Conservation (phyloP, 2,329 filamentous ascomycete genomes). For the Aspergillus nomiae region DNA sequence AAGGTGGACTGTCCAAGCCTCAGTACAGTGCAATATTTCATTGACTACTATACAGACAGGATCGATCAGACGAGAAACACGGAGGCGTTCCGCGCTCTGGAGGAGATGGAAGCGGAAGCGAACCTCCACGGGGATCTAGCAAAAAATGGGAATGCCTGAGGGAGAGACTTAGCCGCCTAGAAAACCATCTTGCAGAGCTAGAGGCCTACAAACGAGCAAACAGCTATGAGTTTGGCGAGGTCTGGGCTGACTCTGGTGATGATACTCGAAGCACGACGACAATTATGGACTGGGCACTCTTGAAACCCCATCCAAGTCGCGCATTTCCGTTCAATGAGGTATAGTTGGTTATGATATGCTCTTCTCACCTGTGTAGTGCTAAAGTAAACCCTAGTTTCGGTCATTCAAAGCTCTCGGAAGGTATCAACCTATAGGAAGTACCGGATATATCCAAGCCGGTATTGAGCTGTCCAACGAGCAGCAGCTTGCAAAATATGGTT, state of each 20-base stretch:
- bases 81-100: background rate
- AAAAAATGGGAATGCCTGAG: background rate
- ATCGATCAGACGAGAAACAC: background rate
- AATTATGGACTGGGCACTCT: background rate
- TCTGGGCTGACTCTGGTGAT: background rate
- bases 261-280: background rate
- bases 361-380: background rate
- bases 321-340: background rate
- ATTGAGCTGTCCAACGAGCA: background rate
- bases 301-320: background rate
- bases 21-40: background rate
- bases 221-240: background rate
- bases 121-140: background rate
- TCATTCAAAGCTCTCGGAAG: background rate
- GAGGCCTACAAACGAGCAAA: background rate
- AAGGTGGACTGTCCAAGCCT: background rate
- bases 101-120: background rate
- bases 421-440: background rate
- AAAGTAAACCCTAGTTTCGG: background rate
- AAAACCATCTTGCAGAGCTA: background rate
- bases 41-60: background rate
- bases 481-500: background rate
- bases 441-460: background rate
- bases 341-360: background rate
- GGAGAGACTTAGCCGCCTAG: background rate